Base-by-base conservation (phyloP, 352 stramenopile species). In the Globisporangium cystogenes region DNA sequence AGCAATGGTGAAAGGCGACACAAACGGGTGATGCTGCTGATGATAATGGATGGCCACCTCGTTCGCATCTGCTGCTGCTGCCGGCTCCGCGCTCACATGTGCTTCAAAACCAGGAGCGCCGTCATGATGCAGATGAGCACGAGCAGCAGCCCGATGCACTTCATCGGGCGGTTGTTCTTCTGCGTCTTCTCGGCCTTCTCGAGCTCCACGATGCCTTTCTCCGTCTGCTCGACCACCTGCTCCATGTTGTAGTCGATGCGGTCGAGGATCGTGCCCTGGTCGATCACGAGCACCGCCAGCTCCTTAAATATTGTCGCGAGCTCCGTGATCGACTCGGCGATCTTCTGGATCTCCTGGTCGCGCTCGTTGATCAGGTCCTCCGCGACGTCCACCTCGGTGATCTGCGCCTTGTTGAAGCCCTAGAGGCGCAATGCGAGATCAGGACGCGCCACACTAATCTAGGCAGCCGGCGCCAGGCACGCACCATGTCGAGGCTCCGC, bases 211-310 rank as follows among this genome's bases (percentile, higher is more conserved):
- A 99, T 93, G 44, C 97, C 98, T 55, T 98, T 97, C 64, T 99
- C 96, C 7, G 96, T 99, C 71, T 99, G 95, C 78, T 99, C 96
- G 27, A 99, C 96, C 36, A 99, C 97, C 53, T 99, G 93, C 68
- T 99, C 97, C 97, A 99, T 99, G 72, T 99, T 99, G 79, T 99
- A 99, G 78, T 99, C 98, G 71, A 99, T 99, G 31, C 98, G 91
- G 79, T 99, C 98, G 18, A 99, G 79, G 55, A 99, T 99, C 23
- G 98, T 99, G 54, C 97, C 97, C 71, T 99, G 97, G 74, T 99
- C 98, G 75, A 99, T 99, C 18, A 99, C 98, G 33, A 99, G 82
- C 46, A 99, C 96, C 0, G 96, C 96, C 11, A 99, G 76, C 74
- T 99, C 98, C 70, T 99, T 99, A 85, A 99, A 99, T 71, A 99